These are phyloP conservation scores for Rhytidhysteron rufulum DNA, from an alignment of 2,329 filamentous ascomycete genomes.

Conservation along the genomic window DNA sequence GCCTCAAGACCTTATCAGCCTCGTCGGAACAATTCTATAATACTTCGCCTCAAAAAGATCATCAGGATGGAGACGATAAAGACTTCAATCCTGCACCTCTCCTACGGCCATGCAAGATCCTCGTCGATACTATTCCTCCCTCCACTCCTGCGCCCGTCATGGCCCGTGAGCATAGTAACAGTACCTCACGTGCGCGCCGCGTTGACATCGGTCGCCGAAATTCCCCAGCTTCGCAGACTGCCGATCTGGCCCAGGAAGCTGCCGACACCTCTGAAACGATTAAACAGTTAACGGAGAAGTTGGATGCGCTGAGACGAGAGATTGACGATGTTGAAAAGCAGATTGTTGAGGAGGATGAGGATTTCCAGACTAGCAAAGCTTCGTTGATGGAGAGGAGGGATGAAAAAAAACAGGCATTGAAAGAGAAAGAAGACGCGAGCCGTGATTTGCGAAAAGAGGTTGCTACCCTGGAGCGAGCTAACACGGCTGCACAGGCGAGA, in stretches of 20 bases:
- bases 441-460: conserved; percentile 79
- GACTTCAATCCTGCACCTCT: conserved; percentile 51
- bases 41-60: conserved; percentile 51
- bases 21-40: conserved; percentile 42
- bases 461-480: conserved; percentile 73
- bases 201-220: conserved; percentile 70
- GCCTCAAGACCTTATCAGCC: conserved; percentile 65
- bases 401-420: conserved; percentile 70
- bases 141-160: conserved; percentile 60
- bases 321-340: conserved; percentile 73
- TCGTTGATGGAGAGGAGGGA: conserved; percentile 71
- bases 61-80: conserved; percentile 31
- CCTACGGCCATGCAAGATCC: conserved; percentile 49
- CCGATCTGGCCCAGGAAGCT: conserved; percentile 33
- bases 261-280: conserved; percentile 46
- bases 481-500: conserved; percentile 74
- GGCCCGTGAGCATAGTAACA: conserved; percentile 62
- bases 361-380: conserved; percentile 43
- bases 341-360: conserved; percentile 58
- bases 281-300: conserved; percentile 73
- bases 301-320: conserved; percentile 77
- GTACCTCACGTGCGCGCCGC: conserved; percentile 54
- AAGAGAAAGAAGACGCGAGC: conserved; percentile 88
- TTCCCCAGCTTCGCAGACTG: conserved; percentile 62
- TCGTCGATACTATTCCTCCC: conserved; percentile 59